Evolutionary conservation across 78 protist species (phyloP).

Genomic region (Diacronema lutheri): DNA sequence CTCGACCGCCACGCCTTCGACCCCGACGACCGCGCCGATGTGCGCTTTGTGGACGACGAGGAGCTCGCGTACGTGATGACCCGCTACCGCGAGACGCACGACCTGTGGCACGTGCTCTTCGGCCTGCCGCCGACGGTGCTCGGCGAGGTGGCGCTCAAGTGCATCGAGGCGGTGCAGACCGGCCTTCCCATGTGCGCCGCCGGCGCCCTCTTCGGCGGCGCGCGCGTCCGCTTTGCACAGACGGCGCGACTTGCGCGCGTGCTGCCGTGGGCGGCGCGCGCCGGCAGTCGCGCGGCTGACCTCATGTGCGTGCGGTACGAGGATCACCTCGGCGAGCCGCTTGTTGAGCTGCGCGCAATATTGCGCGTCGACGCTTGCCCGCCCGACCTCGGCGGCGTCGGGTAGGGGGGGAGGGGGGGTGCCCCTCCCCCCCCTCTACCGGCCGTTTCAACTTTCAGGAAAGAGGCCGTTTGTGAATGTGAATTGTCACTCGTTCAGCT

Average conservation of each 20-base stretch:
- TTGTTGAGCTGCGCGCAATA: neutral
- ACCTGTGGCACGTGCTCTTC: constrained; percentile 70
- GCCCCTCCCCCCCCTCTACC: no score
- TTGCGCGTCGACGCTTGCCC: neutral
- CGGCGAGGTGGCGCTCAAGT: constrained; percentile 72
- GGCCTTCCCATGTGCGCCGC: constrained; percentile 37
- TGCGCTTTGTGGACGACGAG: constrained; percentile 64
- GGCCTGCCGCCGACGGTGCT: constrained; percentile 45
- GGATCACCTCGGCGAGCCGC: neutral
- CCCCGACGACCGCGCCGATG: constrained; percentile 62
- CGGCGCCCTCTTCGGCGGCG: neutral
- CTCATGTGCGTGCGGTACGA: constrained; percentile 11
- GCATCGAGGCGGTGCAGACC: constrained; percentile 69
- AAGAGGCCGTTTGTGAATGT: no score
- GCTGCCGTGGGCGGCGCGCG: constrained; percentile 21
- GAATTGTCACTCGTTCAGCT: no score
- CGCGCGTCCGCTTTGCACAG: neutral
- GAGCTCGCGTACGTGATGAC: constrained; percentile 78
- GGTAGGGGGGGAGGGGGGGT: no score
- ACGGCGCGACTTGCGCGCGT: neutral
- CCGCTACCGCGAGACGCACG: constrained; percentile 62
- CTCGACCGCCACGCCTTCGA: constrained; percentile 40
- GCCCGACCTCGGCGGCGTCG: no score
- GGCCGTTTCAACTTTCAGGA: no score
- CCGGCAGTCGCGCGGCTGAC: neutral